Conservation (phyloP, 192 early-diverging fungal genomes). For the Spinellus fusiger region DNA sequence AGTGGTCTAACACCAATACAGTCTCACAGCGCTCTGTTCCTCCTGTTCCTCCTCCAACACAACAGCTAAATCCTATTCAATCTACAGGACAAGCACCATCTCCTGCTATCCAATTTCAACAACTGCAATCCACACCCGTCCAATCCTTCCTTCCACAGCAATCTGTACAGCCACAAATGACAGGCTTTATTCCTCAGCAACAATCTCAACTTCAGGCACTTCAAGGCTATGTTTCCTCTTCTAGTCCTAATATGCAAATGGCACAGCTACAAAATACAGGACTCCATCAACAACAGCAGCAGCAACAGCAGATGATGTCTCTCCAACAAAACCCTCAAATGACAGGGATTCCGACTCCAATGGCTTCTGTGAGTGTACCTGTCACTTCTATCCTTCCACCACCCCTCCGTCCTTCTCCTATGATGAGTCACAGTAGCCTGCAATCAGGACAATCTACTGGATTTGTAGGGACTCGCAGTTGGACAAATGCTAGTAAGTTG, state of each 20-base stretch:
- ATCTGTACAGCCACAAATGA: neutral
- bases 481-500: slow-evolving; percentile 25
- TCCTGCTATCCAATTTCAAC: slow-evolving; percentile 2
- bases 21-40: slow-evolving; percentile 1
- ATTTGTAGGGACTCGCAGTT: slow-evolving; percentile 3
- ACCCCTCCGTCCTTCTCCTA: neutral
- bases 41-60: slow-evolving; percentile 12
- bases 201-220: slow-evolving; percentile 1
- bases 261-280: neutral
- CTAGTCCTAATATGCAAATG: neutral
- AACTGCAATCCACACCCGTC: slow-evolving; percentile 14
- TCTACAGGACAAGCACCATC: slow-evolving; percentile 7
- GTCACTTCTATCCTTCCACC: neutral
- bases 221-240: too few species aligned
- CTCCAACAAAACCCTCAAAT: neutral
- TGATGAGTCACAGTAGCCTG: neutral
- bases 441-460: slow-evolving; percentile 1
- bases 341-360: neutral
- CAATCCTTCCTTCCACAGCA: slow-evolving; percentile 21
- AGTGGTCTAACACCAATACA: neutral
- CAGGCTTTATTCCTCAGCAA: neutral
- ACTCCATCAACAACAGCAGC: slow-evolving; percentile 1
- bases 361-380: neutral
- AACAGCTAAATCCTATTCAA: slow-evolving; percentile 7
- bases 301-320: neutral